Base-by-base conservation (phyloP, 2,329 filamentous ascomycete species). In the Fusarium graminum region DNA sequence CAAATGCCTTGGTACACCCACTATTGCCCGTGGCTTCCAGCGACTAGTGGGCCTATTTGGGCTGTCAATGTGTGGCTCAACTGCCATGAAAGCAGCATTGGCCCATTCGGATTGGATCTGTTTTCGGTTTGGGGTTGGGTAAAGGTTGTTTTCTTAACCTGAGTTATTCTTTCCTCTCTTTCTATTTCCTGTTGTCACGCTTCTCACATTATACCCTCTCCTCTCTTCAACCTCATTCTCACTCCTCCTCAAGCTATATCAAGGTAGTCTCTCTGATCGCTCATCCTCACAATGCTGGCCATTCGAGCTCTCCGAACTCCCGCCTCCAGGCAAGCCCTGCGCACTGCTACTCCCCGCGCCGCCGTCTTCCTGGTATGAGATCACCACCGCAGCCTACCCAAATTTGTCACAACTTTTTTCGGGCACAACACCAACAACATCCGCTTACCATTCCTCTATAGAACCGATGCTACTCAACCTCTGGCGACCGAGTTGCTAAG, bases 401-500 rank as follows among this genome's bases (percentile, higher is more conserved):
- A 51, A 50, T 43, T 38, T 45, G n/a, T 49, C 29, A 28, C 38
- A 22, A 36, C 38, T 26, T 26, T 14, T 42, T 28, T 34, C n/a
- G 65, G 72, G 63, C 70, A 61, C 52, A 52, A 25, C 55, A 50
- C 32, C n/a, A 52, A 17, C 47, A 47, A 17, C 47, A 47, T 46
- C 71, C 64, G 46, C 72, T 73, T 26, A 73, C 55, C 52, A 11
- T 10, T 45, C 16, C 39, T 39, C 8, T 68, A 28, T 49, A 87
- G 84, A 81, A 80, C 78, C 82, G 88, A 78, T 86, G 80, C 81
- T 94, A 90, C 83, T 88, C 87, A 78, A 87, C 83, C 78, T 79
- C 80, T 63, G 81, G 86, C 63, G 88, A 92, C 40, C 87, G 87
- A 74, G 93, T 98, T 75, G 95, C 94, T 80, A 92, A 95, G 84